Evolutionary conservation across 2,329 filamentous ascomycete genomes (phyloP), one percentile per base, ranked within the genome.

Genomic region (Diplodia scrobiculata): DNA sequence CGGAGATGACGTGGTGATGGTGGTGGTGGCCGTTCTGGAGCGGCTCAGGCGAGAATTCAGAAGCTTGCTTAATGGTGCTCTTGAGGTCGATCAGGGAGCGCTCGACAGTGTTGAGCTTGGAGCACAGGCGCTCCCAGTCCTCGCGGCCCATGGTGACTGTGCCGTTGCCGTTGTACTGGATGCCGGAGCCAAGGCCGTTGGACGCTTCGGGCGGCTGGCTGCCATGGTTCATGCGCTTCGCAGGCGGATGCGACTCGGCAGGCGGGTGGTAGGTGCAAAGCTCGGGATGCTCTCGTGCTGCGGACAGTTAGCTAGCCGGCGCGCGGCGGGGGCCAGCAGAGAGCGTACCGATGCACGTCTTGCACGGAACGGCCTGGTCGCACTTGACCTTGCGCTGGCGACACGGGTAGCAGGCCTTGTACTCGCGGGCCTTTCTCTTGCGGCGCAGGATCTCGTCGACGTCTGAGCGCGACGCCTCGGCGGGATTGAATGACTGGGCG

Each of bases 341-440:
- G 11, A 27, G 52, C 69, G 59, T 65, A 68, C 81, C 81, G 66
- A 82, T 77, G 71, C 81, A 83, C 63, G 80, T 83, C 69, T 81
- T 81, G 71, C 81, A 83, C 11, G 81, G 81, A 34, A 79, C 77
- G 21, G 73, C 73, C 68, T 77, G 80, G 70, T 83, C 81, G 74
- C 81, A 83, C 71, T 80, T 82, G 58, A 79, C 77, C 68, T 79
- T 79, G 65, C 77, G 74, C 70, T 79, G 80, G 51, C 81, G 75
- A 72, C 81, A 83, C 64, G 81, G 81, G 72, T 83, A 83, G 72
- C 81, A 67, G 59, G 66, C 76, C 75, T 83, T 83, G 75, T 83
- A 82, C 73, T 83, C 81, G 34, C 81, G 74, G 53, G 81, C 81
- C 70, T 83, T 83, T 53, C 81, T 75, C 73, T 83, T 83, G 70